Evolutionary conservation across 495 filamentous ascomycete genomes (phyloP).

Genomic region (Jackrogersella multiformis): DNA sequence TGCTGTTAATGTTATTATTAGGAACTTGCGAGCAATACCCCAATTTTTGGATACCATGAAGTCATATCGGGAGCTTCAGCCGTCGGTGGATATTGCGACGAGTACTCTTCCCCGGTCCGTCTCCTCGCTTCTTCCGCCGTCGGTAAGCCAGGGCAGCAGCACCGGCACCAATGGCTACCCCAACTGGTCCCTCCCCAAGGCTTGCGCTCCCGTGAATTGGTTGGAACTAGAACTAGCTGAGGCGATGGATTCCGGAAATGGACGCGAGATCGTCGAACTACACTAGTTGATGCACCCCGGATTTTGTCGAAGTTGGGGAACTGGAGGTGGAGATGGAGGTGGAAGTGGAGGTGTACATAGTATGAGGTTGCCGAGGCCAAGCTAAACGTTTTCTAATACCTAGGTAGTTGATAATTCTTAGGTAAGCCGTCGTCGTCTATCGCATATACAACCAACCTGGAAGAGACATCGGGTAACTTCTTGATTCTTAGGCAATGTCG

Average conservation of each 20-base stretch:
- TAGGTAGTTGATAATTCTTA: slow-evolving; percentile 2
- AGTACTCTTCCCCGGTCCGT: not conserved
- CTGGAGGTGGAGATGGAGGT: slow-evolving; percentile 7
- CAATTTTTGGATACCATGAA: not conserved
- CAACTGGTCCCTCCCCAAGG: slow-evolving; percentile 23
- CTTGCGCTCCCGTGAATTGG: slow-evolving; percentile 18
- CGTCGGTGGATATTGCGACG: slow-evolving; percentile 25
- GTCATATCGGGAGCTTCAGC: not conserved
- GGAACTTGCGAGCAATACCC: not conserved
- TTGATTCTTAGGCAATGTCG: not conserved
- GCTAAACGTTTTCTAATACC: slow-evolving; percentile 35
- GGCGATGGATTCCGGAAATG: slow-evolving; percentile 8
- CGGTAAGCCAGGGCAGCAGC: not conserved
- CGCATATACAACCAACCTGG: not conserved
- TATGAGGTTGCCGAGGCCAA: slow-evolving; percentile 12
- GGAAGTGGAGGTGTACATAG: not conserved
- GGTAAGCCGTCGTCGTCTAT: not conserved
- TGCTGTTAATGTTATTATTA: not conserved
- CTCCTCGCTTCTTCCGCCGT: slow-evolving; percentile 2
- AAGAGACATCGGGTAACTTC: slow-evolving; percentile 11
- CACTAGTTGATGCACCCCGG: slow-evolving; percentile 24
- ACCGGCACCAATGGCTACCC: slow-evolving; percentile 7
- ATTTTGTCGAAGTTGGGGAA: slow-evolving; percentile 19
- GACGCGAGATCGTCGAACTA: not conserved
- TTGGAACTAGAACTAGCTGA: slow-evolving; percentile 4